Percentiles rank a stretch among this genome's conserved stretches.
Conservation (phyloP, 305 asterid genomes). For the Ajuga reptans region DNA sequence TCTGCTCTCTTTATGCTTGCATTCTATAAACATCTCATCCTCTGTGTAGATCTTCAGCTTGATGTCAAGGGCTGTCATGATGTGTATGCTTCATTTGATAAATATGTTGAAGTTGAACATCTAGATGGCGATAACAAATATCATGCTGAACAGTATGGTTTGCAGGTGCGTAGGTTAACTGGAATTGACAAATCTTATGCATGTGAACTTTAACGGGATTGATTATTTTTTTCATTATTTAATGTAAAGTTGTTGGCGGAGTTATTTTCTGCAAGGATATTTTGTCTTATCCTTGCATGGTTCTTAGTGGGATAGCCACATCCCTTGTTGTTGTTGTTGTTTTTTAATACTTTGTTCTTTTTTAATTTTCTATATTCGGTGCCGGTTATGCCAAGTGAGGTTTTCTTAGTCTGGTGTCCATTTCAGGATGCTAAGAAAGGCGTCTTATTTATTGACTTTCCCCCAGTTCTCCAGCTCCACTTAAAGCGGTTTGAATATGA, state of each 20-base stretch:
- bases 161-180: slow-evolving; percentile 39
- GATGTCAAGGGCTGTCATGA: slow-evolving; percentile 60
- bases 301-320: slow-evolving; percentile 3
- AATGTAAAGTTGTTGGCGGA: background rate
- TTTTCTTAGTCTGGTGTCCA: slow-evolving; percentile 14
- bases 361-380: background rate
- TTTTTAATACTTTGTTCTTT: background rate
- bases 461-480: slow-evolving; percentile 60
- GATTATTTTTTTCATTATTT: background rate
- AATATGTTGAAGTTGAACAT: slow-evolving; percentile 50
- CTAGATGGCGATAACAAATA: slow-evolving; percentile 54
- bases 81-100: slow-evolving; percentile 55
- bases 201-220: background rate
- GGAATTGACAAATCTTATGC: slow-evolving; percentile 14
- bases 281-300: slow-evolving; percentile 12
- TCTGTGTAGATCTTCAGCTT: slow-evolving; percentile 52
- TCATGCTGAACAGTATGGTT: slow-evolving; percentile 50
- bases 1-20: slow-evolving; percentile 13
- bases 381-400: background rate
- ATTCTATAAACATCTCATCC: slow-evolving; percentile 11
- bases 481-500: slow-evolving; percentile 61
- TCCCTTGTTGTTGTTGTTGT: background rate
- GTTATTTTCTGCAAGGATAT: slow-evolving; percentile 4
- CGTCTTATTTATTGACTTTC: slow-evolving; percentile 48
- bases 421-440: slow-evolving; percentile 66